Evolutionary conservation across 495 filamentous ascomycete genomes (phyloP).

Genomic region (Trichoderma reesei): DNA sequence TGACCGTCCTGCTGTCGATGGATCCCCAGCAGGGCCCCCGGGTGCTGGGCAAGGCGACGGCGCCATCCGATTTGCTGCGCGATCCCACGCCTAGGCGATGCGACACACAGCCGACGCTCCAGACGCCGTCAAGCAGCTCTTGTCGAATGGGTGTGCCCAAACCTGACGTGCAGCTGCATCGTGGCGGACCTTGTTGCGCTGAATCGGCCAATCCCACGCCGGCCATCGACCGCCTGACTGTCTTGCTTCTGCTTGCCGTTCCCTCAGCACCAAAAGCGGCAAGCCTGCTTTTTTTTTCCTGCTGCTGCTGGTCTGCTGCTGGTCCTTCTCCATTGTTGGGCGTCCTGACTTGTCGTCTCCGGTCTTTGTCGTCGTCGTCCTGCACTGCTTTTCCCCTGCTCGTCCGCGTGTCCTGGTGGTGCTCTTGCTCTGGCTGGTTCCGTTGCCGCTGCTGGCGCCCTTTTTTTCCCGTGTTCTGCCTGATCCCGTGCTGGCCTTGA

Average conservation of each 20-base stretch:
- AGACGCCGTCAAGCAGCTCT: not conserved
- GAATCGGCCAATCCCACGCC: slow-evolving; percentile 4
- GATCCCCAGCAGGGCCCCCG: slow-evolving; percentile 1
- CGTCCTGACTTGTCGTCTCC: not conserved
- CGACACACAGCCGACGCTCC: slow-evolving; percentile 8
- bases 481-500: not conserved
- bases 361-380: not conserved
- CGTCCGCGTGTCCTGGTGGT: no score
- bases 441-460: not conserved
- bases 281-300: not conserved
- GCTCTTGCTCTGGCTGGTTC: no score
- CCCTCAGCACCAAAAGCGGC: slow-evolving; percentile 4
- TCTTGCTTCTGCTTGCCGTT: slow-evolving; percentile 1
- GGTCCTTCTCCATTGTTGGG: not conserved
- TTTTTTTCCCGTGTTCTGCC: not conserved
- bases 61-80: slow-evolving; percentile 9
- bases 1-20: not conserved
- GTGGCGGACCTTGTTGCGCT: slow-evolving; percentile 2
- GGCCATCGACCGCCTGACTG: slow-evolving; percentile 4
- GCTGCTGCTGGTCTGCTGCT: no score
- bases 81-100: slow-evolving; percentile 1
- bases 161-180: slow-evolving; percentile 9
- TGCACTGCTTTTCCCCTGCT: not conserved
- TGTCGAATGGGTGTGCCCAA: slow-evolving; percentile 7
- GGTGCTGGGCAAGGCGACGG: slow-evolving; percentile 2